Conservation (phyloP, 257 asterid genomes). For the Vinca minor region DNA sequence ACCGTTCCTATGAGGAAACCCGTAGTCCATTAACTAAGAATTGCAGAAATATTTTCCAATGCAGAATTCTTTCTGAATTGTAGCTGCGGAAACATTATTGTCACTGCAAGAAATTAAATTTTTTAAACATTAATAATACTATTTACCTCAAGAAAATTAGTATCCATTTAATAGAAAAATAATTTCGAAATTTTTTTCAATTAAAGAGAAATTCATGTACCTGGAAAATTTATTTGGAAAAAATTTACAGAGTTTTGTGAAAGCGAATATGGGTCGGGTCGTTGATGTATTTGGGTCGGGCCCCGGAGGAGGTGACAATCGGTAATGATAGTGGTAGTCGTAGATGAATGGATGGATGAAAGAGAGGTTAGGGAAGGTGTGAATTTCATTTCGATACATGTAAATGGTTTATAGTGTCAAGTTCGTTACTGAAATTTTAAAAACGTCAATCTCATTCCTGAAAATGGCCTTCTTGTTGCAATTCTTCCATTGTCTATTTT, state of each 20-base stretch:
- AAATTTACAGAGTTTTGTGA: not conserved
- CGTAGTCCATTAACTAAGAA: slow-evolving; percentile 14
- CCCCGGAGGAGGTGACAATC: not conserved
- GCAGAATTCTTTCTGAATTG: not conserved
- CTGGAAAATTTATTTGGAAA: not conserved
- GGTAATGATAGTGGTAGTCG: not conserved
- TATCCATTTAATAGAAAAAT: not conserved
- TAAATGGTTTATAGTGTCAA: too few species aligned
- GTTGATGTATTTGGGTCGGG: not conserved
- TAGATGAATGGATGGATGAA: not conserved
- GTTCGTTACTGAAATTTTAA: too few species aligned
- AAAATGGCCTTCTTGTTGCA: too few species aligned
- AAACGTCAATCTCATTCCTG: too few species aligned
- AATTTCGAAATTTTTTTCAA: not conserved
- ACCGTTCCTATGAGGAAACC: slow-evolving; percentile 9
- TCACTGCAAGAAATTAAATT: not conserved
- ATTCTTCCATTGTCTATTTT: too few species aligned
- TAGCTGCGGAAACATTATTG: slow-evolving; percentile 7
- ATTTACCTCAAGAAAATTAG: not conserved
- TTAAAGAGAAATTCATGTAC: not conserved
- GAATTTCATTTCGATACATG: too few species aligned
- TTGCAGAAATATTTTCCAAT: not conserved
- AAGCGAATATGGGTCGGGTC: not conserved
- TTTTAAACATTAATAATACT: not conserved
- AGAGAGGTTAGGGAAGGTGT: too few species aligned